Base-by-base conservation (phyloP, 2,329 filamentous ascomycete species). In the Chaetomium strumarium region DNA sequence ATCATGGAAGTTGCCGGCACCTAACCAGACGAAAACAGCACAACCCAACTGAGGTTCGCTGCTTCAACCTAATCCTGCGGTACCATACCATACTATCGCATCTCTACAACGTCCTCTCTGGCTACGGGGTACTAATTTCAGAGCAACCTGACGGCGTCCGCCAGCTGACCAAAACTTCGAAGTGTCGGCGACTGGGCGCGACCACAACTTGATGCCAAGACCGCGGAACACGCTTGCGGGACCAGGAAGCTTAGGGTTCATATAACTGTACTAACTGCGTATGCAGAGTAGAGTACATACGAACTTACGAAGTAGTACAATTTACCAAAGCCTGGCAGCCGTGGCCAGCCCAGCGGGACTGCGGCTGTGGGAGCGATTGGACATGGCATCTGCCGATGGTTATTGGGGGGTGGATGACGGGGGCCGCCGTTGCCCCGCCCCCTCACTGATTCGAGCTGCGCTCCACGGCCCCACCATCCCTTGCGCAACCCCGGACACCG, bases 351-450 rank as follows among this genome's bases (percentile, higher is more conserved):
- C 24, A n/a, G 30, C 42, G 37, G 39, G 41, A 40, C 16, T 37
- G n/a, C n/a, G n/a, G n/a, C n/a, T n/a, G n/a, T n/a, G n/a, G n/a
- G 50, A 39, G 33, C 59, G 54, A 63, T 63, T 63, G 60, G 60
- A 59, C 47, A 39, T 56, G 44, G 58, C 60, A 63, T 63, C 59
- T 63, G 61, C 61, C 61, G 61, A 62, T 55, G 49, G 51, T 53
- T 51, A 54, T 49, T 54, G 48, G 45, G 46, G 49, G 45, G 48
- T 24, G 43, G 38, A 43, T 7, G 31, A 37, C 33, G 11, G 47
- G 47, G 30, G 12, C 39, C 38, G 16, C 13, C 13, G 48, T 47
- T n/a, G 39, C 55, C 52, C 49, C 55, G 51, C 52, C 51, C 59
- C 49, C 55, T 53, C 55, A 48, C 46, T 36, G 50, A 40, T 14